Evolutionary conservation across 208 protist species (phyloP).

Genomic region (Crithidia mellificae): DNA sequence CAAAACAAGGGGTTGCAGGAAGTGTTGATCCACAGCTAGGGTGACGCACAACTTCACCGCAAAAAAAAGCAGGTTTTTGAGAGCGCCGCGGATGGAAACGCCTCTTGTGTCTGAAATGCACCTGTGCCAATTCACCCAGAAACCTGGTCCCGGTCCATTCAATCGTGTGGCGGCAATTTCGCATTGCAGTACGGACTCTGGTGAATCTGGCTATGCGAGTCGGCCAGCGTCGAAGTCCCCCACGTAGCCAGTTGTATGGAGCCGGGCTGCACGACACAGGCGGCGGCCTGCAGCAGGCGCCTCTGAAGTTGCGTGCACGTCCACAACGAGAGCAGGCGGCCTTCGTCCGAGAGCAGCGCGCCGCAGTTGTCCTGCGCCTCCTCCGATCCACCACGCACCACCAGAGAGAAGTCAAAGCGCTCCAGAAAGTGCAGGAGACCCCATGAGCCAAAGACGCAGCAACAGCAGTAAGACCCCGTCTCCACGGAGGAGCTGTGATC

Average conservation of each 20-base stretch:
- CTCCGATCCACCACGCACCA: slow-evolving; percentile 51
- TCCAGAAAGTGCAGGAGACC: slow-evolving; percentile 57
- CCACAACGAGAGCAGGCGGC: slow-evolving; percentile 23
- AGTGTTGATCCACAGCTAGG: too few species aligned
- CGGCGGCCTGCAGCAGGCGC: slow-evolving; percentile 19
- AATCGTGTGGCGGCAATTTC: too few species aligned
- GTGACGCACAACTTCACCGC: too few species aligned
- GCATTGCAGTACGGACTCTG: slow-evolving; percentile 7
- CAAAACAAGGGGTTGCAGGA: too few species aligned
- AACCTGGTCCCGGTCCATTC: too few species aligned
- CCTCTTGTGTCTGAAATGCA: too few species aligned
- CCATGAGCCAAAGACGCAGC: slow-evolving; percentile 52
- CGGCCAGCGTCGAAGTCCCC: slow-evolving; percentile 26
- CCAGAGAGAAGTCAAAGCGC: slow-evolving; percentile 52
- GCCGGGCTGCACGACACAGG: slow-evolving; percentile 21
- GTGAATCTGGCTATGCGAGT: slow-evolving; percentile 15
- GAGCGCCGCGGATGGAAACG: too few species aligned
- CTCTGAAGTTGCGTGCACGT: slow-evolving; percentile 18
- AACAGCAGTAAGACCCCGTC: slow-evolving; percentile 32
- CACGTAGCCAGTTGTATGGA: slow-evolving; percentile 28
- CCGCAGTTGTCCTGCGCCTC: slow-evolving; percentile 19
- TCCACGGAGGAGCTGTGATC: slow-evolving; percentile 5
- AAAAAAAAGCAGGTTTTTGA: too few species aligned
- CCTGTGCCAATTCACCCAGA: too few species aligned
- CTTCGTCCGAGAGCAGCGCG: slow-evolving; percentile 24